Conservation (phyloP, 805 yeast genomes). For the Isabelozyma pseudorhagii region DNA sequence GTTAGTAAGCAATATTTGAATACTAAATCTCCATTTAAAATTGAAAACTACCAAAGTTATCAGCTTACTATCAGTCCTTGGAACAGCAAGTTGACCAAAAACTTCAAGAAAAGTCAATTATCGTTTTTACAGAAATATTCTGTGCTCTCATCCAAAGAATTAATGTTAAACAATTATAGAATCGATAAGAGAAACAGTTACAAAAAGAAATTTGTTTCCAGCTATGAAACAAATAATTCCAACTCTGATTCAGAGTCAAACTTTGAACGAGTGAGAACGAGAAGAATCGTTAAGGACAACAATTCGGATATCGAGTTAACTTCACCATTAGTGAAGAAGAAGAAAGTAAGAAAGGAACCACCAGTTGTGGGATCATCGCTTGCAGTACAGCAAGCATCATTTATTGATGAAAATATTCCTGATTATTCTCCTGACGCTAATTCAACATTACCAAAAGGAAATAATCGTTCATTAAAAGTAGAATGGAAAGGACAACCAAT, state of each 20-base stretch:
- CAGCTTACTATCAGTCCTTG: conserved; percentile 53
- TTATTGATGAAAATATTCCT: conserved; percentile 67
- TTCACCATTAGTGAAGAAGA: conserved; percentile 33
- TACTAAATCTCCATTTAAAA: conserved; percentile 39
- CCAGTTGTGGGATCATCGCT: conserved; percentile 32
- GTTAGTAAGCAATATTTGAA: conserved; percentile 15
- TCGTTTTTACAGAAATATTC: conserved; percentile 54
- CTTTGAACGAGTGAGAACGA: conserved; percentile 54
- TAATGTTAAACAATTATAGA: conserved; percentile 2
- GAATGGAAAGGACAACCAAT: conserved; percentile 99
- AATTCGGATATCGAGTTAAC: conserved; percentile 1
- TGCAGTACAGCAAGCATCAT: conserved; percentile 44
- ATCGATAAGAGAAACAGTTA: conserved; percentile 7
- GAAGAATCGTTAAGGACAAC: conserved; percentile 48
- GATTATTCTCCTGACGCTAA: conserved; percentile 76
- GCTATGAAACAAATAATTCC: conserved; percentile 9
- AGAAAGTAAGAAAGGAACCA: conserved; percentile 31
- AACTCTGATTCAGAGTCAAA: conserved; percentile 32
- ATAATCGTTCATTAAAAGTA: conserved; percentile 70
- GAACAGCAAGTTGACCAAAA: conserved; percentile 35
- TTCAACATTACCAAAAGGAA: conserved; percentile 57
- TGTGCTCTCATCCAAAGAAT: conserved; percentile 15
- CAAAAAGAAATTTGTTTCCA: conserved; percentile 16
- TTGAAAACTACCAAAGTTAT: conserved; percentile 45
- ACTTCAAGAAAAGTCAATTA: conserved; percentile 48